Conservation (phyloP, 805 yeast species). For the Torulaspora gathmanii region DNA sequence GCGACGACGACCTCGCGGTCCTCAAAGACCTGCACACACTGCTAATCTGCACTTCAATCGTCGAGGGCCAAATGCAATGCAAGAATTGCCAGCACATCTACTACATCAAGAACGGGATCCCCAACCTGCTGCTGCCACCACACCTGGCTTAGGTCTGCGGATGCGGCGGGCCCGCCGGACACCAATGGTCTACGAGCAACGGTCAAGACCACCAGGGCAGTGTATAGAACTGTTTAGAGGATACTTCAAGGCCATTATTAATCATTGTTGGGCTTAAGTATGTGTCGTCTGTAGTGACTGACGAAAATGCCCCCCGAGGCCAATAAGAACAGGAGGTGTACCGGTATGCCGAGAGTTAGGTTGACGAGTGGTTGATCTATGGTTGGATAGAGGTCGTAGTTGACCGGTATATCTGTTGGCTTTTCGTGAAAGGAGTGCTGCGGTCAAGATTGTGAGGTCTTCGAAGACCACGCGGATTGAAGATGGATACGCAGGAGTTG, state of each 20-base stretch:
- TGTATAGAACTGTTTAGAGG: not conserved
- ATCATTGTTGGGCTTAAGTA: not conserved
- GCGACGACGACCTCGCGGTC: constrained; percentile 42
- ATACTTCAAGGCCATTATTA: not conserved
- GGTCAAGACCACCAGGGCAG: not conserved
- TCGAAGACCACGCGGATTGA: not conserved
- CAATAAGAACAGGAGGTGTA: constrained; percentile 1
- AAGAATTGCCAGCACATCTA: constrained; percentile 80
- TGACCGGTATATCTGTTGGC: not conserved
- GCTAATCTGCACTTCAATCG: constrained; percentile 78
- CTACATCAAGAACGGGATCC: constrained; percentile 87
- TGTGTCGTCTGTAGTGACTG: not conserved
- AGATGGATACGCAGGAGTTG: constrained; percentile 13
- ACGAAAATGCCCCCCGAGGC: not conserved
- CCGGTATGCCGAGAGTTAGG: not conserved
- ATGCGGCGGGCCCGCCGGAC: not conserved
- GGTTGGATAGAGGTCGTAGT: not conserved
- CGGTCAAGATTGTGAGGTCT: not conserved
- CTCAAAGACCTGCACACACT: constrained; percentile 72
- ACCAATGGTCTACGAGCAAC: not conserved
- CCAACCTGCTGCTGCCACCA: constrained; percentile 91
- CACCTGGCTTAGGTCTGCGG: constrained; percentile 57
- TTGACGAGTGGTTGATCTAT: not conserved
- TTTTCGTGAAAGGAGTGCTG: not conserved
- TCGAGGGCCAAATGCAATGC: constrained; percentile 88